Evolutionary conservation across 257 asterid genomes (phyloP), one percentile per base, ranked within the genome.

Genomic region (Mitragyna speciosa): DNA sequence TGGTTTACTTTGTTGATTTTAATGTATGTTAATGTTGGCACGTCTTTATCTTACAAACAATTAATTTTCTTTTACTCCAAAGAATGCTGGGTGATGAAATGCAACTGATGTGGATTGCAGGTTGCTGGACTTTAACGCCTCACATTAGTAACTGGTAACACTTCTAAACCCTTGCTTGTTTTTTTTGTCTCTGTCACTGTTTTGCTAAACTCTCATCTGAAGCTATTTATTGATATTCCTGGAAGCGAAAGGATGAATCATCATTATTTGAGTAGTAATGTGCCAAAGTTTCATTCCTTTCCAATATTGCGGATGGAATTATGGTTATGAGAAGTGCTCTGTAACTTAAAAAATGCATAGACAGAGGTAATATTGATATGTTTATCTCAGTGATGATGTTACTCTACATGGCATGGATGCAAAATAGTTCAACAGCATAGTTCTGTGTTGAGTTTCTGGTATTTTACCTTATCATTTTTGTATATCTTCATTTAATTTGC

Each of bases 51-150:
- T 63, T 63, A 63, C 12, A 36, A 7, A 28, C 6, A 47, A 48
- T 72, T 17, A 71, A 4, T 6, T 24, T 22, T 1, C 1, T n/a
- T 47, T 47, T 47, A n/a, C 76, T 24, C 22, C 33, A 14, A 71
- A 11, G 1, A 5, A 3, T 0, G 22, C 19, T n/a, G 0, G 11
- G 43, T 72, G 47, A 63, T 26, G 17, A 54, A 14, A 31, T 30
- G 22, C 51, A 48, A 51, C 73, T 12, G 56, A 24, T 81, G 51
- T 82, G 70, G 47, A 78, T 78, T 84, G 89, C 93, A 93, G 99
- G 86, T 89, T 95, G 99, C 88, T 93, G 99, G 99, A 79, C 84
- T 77, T 70, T 76, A 22, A 89, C 96, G 76, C 94, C 97, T 81
- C 99, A 59, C 63, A 87, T 95, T 43, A 87, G 76, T 14, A 84